phyloP scores from a whole-genome alignment of 306 rosid genomes.

The Trifolium pratense region DNA sequence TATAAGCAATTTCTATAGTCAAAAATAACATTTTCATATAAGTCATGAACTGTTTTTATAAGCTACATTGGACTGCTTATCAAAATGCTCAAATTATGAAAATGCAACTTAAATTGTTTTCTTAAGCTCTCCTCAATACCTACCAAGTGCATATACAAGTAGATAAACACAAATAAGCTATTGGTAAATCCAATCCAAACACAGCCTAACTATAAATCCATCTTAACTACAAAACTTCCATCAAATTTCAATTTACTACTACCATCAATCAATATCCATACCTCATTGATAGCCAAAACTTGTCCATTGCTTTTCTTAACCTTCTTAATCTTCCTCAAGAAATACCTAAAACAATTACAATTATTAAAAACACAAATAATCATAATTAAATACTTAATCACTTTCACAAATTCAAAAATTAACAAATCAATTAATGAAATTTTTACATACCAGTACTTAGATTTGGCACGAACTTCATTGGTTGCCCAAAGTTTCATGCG shows the following conservation, averaged over 20 bases:
- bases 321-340: slow-evolving; percentile 80
- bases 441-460: slow-evolving; percentile 73
- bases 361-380: neutral
- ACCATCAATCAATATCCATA: slow-evolving; percentile 12
- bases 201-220: neutral
- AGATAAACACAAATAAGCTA: neutral
- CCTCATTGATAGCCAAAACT: slow-evolving; percentile 83
- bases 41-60: neutral
- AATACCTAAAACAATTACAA: slow-evolving; percentile 55
- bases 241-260: slow-evolving; percentile 6
- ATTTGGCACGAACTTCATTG: slow-evolving; percentile 87
- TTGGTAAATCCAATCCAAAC: neutral
- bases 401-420: too few species aligned
- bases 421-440: too few species aligned
- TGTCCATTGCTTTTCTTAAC: slow-evolving; percentile 89
- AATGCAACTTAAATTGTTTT: too few species aligned
- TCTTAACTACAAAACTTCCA: neutral
- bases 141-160: neutral
- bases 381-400: too few species aligned
- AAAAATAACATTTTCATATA: too few species aligned
- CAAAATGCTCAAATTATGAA: too few species aligned
- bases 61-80: too few species aligned
- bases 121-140: neutral
- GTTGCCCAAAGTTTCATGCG: slow-evolving; percentile 91
- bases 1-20: neutral